Conservation (phyloP, 345 rosid species). For the Angophora floribunda region DNA sequence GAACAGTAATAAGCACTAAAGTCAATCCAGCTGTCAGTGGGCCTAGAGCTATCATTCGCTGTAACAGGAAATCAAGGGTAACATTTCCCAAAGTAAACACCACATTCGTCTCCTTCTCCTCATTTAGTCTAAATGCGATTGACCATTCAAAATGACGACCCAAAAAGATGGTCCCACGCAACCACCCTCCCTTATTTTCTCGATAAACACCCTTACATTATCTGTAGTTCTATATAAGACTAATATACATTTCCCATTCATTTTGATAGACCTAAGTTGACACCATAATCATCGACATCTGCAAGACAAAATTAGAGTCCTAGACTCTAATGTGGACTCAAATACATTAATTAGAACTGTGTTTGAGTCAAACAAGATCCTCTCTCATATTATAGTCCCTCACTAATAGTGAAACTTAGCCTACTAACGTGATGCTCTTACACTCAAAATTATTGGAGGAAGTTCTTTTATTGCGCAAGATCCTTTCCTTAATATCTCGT, state of each 20-base stretch:
- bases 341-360: background rate
- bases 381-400: background rate
- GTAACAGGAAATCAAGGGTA: background rate
- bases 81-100: background rate
- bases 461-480: background rate
- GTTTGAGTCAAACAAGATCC: background rate
- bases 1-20: background rate
- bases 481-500: background rate
- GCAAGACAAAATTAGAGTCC: background rate
- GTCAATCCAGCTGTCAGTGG: constrained; percentile 12
- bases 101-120: background rate
- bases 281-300: background rate
- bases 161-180: constrained; percentile 6
- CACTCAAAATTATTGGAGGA: background rate
- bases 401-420: background rate
- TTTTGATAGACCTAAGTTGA: background rate
- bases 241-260: background rate
- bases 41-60: background rate
- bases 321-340: background rate
- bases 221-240: background rate
- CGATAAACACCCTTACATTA: background rate
- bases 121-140: background rate
- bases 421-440: background rate
- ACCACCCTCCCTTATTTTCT: background rate
- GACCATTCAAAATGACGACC: constrained; percentile 10